These are phyloP conservation scores for Plasmodium fragile DNA, from an alignment of 169 alveolate species.

Conservation along the genomic window DNA sequence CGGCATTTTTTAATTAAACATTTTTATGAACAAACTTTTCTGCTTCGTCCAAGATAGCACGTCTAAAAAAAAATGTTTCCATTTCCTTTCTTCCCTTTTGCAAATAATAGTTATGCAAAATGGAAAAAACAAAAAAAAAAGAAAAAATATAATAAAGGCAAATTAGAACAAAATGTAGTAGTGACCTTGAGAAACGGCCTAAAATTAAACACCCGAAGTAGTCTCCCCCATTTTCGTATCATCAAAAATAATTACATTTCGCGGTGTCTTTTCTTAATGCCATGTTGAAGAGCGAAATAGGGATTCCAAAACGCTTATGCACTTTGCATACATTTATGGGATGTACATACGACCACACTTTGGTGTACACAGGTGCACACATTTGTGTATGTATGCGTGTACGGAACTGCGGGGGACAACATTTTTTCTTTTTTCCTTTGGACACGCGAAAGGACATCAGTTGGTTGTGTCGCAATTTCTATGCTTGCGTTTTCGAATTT, in stretches of 20 bases:
- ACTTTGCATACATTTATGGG: neutral
- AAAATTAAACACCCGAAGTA: neutral
- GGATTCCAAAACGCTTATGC: neutral
- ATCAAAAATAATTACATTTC: neutral
- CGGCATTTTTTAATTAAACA: neutral
- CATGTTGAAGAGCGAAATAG: neutral
- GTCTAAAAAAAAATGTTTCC: neutral
- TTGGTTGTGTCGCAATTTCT: neutral
- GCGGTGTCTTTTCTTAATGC: neutral
- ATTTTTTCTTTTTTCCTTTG: neutral
- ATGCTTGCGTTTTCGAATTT: neutral
- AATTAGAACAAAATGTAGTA: neutral
- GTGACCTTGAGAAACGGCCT: neutral
- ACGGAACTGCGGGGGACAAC: neutral
- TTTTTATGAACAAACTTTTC: neutral
- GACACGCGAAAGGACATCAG: neutral
- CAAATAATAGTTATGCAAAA: neutral
- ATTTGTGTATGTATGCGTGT: neutral
- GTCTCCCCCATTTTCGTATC: neutral
- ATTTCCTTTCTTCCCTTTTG: neutral
- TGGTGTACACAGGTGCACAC: neutral
- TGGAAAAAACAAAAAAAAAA: neutral
- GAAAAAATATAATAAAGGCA: neutral
- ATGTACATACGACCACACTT: neutral
- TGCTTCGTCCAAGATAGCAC: neutral